Evolutionary conservation across 2,329 filamentous ascomycete genomes (phyloP).

Genomic region (Gaeumannomyces tritici): DNA sequence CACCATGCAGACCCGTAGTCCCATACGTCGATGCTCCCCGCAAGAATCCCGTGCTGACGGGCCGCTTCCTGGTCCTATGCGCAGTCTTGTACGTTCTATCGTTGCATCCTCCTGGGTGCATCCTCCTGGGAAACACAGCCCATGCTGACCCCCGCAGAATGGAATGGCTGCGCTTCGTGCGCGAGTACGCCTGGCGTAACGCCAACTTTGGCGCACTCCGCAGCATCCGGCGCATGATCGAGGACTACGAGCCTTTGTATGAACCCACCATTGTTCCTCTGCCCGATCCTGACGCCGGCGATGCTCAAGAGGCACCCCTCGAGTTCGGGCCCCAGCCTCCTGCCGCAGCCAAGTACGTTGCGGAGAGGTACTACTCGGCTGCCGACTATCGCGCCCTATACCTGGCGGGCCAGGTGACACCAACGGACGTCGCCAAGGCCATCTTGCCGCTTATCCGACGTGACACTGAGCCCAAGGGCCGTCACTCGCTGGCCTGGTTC

Average conservation of each 20-base stretch:
- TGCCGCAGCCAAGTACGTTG: constrained; percentile 20
- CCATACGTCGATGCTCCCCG: constrained; percentile 25
- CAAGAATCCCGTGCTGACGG: constrained; percentile 49
- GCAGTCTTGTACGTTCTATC: constrained; percentile 39
- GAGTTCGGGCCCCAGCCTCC: constrained; percentile 29
- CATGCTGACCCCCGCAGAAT: constrained; percentile 29
- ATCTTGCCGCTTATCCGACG: constrained; percentile 35
- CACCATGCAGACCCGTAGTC: constrained; percentile 28
- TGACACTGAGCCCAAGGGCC: constrained; percentile 23
- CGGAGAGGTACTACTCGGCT: constrained; percentile 31
- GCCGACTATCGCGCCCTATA: constrained; percentile 34
- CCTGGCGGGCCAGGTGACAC: constrained; percentile 33
- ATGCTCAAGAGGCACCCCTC: background rate
- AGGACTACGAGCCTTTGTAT: constrained; percentile 37
- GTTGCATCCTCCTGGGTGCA: no score
- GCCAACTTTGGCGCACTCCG: constrained; percentile 53
- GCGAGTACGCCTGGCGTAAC: constrained; percentile 50
- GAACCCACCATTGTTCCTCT: constrained; percentile 35
- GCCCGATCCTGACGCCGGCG: constrained; percentile 30
- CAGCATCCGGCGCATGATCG: constrained; percentile 38
- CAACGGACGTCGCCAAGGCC: constrained; percentile 31
- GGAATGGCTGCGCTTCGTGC: constrained; percentile 42
- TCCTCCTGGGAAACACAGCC: background rate
- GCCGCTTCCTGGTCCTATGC: constrained; percentile 40
- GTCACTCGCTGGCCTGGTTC: constrained; percentile 33